Percentiles rank a stretch among this genome's conserved stretches.
These are phyloP conservation scores for Anastatica hierochuntica DNA, from an alignment of 345 rosid species.

Conservation along the genomic window DNA sequence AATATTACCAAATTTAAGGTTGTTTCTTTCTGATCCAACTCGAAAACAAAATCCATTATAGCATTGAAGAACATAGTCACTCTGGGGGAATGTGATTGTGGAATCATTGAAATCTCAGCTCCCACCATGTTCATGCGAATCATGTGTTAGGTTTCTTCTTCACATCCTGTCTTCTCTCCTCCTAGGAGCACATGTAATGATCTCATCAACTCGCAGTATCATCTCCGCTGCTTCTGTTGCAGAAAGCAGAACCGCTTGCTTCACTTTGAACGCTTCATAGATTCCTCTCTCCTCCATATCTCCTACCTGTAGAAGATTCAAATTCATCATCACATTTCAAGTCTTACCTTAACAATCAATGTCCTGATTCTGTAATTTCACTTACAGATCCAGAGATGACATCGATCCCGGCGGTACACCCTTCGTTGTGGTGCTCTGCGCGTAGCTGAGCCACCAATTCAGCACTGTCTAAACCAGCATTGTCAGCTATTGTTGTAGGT, in stretches of 20 bases:
- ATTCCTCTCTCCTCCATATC: conserved; percentile 81
- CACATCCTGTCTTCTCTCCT: conserved; percentile 76
- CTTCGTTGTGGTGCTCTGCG: conserved; percentile 89
- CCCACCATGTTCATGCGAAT: conserved; percentile 11
- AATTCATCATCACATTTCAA: neutral
- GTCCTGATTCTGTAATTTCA: neutral
- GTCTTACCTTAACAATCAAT: neutral
- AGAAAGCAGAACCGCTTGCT: conserved; percentile 85
- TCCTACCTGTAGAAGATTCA: conserved; percentile 50
- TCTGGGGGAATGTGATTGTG: neutral
- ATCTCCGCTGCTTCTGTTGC: conserved; percentile 97
- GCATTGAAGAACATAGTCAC: neutral
- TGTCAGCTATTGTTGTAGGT: conserved; percentile 87
- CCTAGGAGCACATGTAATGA: conserved; percentile 74
- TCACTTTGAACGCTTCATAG: conserved; percentile 88
- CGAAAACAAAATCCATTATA: conserved; percentile 6
- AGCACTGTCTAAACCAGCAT: conserved; percentile 98
- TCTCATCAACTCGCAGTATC: conserved; percentile 77
- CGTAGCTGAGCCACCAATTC: conserved; percentile 92
- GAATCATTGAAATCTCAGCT: neutral
- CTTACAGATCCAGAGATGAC: conserved; percentile 93
- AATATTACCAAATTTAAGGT: too few species aligned
- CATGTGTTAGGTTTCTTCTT: conserved; percentile 3
- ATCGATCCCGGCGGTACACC: conserved; percentile 71
- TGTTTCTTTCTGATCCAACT: neutral